Conservation (phyloP, 2,329 filamentous ascomycete species). For the Fusarium marasasianum region DNA sequence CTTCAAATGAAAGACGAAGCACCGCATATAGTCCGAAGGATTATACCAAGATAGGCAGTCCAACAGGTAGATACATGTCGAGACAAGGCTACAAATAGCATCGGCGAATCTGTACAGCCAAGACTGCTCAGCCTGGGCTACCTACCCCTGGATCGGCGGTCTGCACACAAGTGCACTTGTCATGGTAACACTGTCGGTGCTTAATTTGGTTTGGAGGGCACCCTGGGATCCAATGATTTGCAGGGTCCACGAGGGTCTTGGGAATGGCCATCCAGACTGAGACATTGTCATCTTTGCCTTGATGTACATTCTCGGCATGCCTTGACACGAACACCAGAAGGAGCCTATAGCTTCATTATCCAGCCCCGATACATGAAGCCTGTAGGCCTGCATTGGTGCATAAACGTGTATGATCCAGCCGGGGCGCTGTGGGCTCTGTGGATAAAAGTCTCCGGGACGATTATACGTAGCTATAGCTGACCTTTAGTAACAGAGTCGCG, state of each 20-base stretch:
- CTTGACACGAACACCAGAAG: slow-evolving; percentile 10
- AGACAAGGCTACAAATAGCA: slow-evolving; percentile 30
- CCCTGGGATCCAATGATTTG: slow-evolving; percentile 34
- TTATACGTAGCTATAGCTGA: slow-evolving; percentile 19
- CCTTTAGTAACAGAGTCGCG: slow-evolving; percentile 35
- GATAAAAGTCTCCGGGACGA: slow-evolving; percentile 30
- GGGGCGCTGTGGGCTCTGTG: slow-evolving; percentile 27
- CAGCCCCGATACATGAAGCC: slow-evolving; percentile 4
- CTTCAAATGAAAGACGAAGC: slow-evolving; percentile 14
- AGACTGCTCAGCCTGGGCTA: slow-evolving; percentile 29
- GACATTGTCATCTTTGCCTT: slow-evolving; percentile 11
- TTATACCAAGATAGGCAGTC: slow-evolving; percentile 27
- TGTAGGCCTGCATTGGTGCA: slow-evolving; percentile 3
- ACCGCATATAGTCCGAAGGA: slow-evolving; percentile 14
- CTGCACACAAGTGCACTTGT: slow-evolving; percentile 30
- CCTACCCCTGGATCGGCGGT: slow-evolving; percentile 40
- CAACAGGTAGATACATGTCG: not conserved
- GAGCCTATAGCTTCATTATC: slow-evolving; percentile 6
- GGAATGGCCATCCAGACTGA: slow-evolving; percentile 11
- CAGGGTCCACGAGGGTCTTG: slow-evolving; percentile 35
- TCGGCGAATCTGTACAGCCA: slow-evolving; percentile 37
- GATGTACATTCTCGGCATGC: slow-evolving; percentile 5
- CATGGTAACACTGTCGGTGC: slow-evolving; percentile 33
- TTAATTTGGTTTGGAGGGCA: slow-evolving; percentile 33
- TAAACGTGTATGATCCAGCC: slow-evolving; percentile 6